Evolutionary conservation across 192 early-diverging fungal genomes (phyloP), one percentile per base, ranked within the genome.

Genomic region (Phlyctochytrium arcticum): DNA sequence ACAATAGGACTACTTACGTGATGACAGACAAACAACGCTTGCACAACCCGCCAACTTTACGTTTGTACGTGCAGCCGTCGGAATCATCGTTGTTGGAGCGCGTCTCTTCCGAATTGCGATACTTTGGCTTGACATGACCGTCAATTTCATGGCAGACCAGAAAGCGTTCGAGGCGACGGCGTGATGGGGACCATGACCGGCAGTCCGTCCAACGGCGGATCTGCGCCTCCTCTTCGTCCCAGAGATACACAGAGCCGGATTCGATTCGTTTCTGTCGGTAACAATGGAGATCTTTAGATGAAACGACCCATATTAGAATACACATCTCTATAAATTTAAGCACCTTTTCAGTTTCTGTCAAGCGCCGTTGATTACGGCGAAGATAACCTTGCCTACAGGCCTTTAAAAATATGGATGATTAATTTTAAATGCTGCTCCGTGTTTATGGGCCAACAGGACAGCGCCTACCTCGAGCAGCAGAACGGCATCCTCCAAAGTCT

Each of bases 281-380:
- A 51, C 10, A 29, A 53, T 12, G 15, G 24, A 15, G 1, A 29
- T 53, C 1, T 53, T 15, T 29, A n/a, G 9, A 10, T 8, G 39
- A n/a, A 42, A n/a, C 8, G 9, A 8, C 39, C 39, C 39, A 42
- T 42, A n/a, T 10, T 42, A 42, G 39, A n/a, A 10, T 42, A 42
- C 8, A 42, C 39, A 42, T 42, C 39, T 10, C 39, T 53, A 19
- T 12, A 44, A 44, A 44, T 53, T 26, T 24, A 53, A 53, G 27
- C n/a, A 63, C 61, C 61, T 63, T 63, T 37, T 63, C 61, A 30
- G 47, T 26, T 51, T 63, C 61, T 23, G 46, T 63, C 31, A 63
- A 35, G 3, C 61, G 29, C 0, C 61, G 48, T 48, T 63, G 61
- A 3, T 49, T 48, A 30, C 61, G 61, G 19, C 31, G 29, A 24